Evolutionary conservation across 176 grass and related monocot genomes (phyloP), one percentile per base, ranked within the genome.

Genomic region (Hordeum marinum): DNA sequence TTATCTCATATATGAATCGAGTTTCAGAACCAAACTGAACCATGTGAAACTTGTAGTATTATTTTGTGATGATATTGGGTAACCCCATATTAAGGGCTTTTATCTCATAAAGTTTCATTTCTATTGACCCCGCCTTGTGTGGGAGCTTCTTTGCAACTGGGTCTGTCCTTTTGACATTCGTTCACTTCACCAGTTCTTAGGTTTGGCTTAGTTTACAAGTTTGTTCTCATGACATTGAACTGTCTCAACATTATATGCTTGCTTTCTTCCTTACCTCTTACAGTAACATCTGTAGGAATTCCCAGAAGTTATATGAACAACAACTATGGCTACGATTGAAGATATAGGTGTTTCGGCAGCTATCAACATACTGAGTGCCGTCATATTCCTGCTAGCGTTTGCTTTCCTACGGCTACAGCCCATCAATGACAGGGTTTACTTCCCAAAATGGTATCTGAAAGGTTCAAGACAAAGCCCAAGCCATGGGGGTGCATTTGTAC

Each of bases 361-460:
- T 68, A 83, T 99, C 79, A 99, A 99, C 90, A 91, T 99, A 90
- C 45, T 99, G 40, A 70, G 57, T 46, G 91, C 97, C 39, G 4
- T 94, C 24, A 27, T 34, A 25, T 99, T 99, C 84, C 78, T 99
- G 65, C 26, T 99, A 64, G 94, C 92, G 70, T 99, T 99, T 94
- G 90, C 92, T 79, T 92, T 99, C 73, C 79, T 96, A 41, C 89
- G 97, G 25, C 88, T 99, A 61, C 97, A 99, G 68, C 97, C 97
- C 66, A 85, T 99, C 89, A 99, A 99, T 91, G 97, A 99, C 62
- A 90, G 97, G 61, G 97, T 99, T 65, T 99, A 99, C 87, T 99
- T 99, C 72, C 92, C 97, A 82, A 99, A 99, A 87, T 99, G 97
- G 97, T 99, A 99, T 85, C 84, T 99, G 69, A 99, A 92, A 90